A percentile compares a stretch with the other conserved stretches of the same genome.
These are phyloP conservation scores for Prunus mume DNA, from an alignment of 306 rosid genomes.

Conservation along the genomic window DNA sequence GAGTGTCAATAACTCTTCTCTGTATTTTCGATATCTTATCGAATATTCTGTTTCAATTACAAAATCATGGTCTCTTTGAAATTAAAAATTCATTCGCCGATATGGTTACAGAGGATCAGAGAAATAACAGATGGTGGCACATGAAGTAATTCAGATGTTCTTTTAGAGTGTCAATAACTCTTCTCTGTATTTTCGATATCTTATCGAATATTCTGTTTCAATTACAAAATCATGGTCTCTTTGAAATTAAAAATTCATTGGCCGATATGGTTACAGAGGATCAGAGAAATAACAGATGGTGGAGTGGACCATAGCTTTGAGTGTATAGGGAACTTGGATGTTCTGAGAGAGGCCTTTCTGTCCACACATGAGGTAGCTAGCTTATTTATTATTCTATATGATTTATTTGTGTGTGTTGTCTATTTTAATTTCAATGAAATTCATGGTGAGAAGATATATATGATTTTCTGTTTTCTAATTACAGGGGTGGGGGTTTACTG, in stretches of 20 bases:
- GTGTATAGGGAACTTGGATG: constrained; percentile 52
- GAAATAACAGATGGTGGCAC: constrained; percentile 61
- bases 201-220: neutral
- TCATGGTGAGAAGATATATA: neutral
- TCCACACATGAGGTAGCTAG: constrained; percentile 52
- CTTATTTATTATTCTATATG: neutral
- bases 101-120: constrained; percentile 43
- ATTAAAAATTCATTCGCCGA: neutral
- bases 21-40: too few species aligned
- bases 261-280: constrained; percentile 34
- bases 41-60: neutral
- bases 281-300: constrained; percentile 49
- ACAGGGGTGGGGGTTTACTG: constrained; percentile 83
- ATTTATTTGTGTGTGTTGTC: neutral
- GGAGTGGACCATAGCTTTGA: constrained; percentile 77
- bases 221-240: neutral
- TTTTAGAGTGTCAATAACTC: too few species aligned
- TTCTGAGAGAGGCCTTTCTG: constrained; percentile 62
- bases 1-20: too few species aligned
- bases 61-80: neutral
- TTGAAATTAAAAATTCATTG: neutral
- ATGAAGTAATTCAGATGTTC: too few species aligned
- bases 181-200: too few species aligned
- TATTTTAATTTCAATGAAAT: too few species aligned
- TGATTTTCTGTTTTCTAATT: neutral